Evolutionary conservation across 2,329 filamentous ascomycete species (phyloP).

Genomic region (Aspergillus fructus): DNA sequence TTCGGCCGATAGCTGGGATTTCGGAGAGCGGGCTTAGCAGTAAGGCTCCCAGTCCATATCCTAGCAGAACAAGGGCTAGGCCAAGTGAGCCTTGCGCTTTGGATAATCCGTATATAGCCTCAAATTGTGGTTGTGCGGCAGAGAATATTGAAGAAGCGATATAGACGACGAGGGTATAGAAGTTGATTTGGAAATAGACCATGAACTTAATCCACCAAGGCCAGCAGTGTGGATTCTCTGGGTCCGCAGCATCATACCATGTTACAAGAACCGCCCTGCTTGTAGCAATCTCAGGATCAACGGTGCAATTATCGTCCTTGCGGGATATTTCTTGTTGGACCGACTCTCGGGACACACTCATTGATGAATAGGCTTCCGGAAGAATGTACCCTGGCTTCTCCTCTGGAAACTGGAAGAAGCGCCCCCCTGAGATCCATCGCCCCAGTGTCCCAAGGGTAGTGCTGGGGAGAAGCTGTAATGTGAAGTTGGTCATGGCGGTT

Average conservation of each 20-base stretch:
- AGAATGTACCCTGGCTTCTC: too few species aligned
- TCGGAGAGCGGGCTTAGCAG: neutral
- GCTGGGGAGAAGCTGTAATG: too few species aligned
- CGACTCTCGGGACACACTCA: too few species aligned
- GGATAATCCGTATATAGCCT: neutral
- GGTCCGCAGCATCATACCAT: constrained; percentile 17
- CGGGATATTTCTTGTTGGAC: too few species aligned
- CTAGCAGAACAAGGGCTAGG: neutral
- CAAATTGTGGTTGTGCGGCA: neutral
- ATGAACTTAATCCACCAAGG: constrained; percentile 28
- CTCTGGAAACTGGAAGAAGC: too few species aligned
- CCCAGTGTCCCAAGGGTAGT: too few species aligned
- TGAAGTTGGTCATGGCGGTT: too few species aligned
- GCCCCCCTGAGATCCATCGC: too few species aligned
- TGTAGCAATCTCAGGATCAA: too few species aligned
- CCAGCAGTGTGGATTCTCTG: constrained; percentile 34
- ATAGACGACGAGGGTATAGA: neutral
- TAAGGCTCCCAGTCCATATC: neutral
- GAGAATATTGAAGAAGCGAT: neutral
- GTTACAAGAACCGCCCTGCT: too few species aligned
- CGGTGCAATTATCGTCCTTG: too few species aligned
- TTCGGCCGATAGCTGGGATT: neutral
- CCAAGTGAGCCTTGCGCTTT: neutral
- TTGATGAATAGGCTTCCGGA: too few species aligned
- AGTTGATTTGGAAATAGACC: constrained; percentile 11